Evolutionary conservation across 257 asterid genomes (phyloP).

Genomic region (Solanum chmielewskii): DNA sequence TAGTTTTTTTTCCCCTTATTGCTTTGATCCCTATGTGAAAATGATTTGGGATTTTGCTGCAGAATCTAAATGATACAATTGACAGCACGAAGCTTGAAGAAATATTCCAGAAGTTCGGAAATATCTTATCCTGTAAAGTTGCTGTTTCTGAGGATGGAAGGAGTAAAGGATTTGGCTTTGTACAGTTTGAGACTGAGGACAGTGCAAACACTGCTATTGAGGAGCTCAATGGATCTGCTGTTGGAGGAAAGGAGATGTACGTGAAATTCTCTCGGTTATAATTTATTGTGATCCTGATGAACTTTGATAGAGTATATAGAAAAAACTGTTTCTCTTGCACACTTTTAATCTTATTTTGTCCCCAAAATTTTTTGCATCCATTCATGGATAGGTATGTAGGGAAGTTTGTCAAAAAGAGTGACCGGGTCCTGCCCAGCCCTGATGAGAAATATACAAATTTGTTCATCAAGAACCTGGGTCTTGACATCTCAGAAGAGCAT

Average conservation of each 20-base stretch:
- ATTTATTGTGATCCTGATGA: neutral
- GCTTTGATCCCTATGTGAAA: neutral
- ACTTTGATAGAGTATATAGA: neutral
- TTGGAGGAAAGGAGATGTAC: conserved; percentile 28
- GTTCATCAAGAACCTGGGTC: conserved; percentile 38
- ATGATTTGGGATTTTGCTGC: neutral
- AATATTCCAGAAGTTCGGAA: conserved; percentile 23
- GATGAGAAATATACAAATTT: conserved; percentile 34
- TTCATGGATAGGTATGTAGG: conserved; percentile 37
- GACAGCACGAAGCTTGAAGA: conserved; percentile 28
- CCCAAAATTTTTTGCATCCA: neutral
- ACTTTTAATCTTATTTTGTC: neutral
- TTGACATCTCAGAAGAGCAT: conserved; percentile 25
- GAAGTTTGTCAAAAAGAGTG: conserved; percentile 32
- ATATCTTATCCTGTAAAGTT: conserved; percentile 29
- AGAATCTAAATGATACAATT: conserved; percentile 25
- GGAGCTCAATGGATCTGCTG: conserved; percentile 21
- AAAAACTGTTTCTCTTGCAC: neutral
- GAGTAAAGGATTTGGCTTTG: conserved; percentile 61
- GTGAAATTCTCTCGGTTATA: conserved; percentile 3
- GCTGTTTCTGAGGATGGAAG: conserved; percentile 25
- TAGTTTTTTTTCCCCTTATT: neutral
- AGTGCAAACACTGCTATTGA: conserved; percentile 37
- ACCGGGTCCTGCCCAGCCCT: conserved; percentile 20
- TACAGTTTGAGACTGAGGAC: conserved; percentile 37